Evolutionary conservation across 768 basidiomycete genomes (phyloP), one percentile per base, ranked within the genome.

Genomic region (Agrocybe pediades): DNA sequence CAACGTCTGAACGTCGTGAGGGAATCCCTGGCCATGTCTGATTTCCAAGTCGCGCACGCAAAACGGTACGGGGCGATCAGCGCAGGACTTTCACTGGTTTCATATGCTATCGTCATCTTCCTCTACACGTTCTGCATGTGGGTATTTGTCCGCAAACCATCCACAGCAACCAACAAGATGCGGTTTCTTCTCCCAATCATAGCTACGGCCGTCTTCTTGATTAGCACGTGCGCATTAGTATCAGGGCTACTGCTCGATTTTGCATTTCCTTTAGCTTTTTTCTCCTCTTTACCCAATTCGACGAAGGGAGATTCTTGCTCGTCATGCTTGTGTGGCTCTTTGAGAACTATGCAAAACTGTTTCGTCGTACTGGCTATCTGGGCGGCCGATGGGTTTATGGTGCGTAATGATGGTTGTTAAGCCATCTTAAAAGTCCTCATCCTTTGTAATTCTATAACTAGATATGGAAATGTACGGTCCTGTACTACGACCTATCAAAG

Each of bases 31-130:
- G 17, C 16, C 5, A 15, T 29, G 7, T 29, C 45, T 3, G 25
- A 29, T 9, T 6, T 29, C 17, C 23, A 46, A 16, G 23, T 29
- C 45, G 26, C 26, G 7, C 25, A 46, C 9, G 29, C 29, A 13
- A 19, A 46, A 25, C 9, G 29, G 8, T 25, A 29, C 25, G 2
- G 24, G 17, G 15, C 9, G 29, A 42, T 53, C 17, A 46, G 52
- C 19, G 40, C 45, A 11, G 27, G 27, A 21, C 21, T 48, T 27
- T 41, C 52, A 17, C 36, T 47, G 1, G 11, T 33, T 8, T 27
- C 42, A 20, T 55, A 49, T 16, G 21, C 21, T 2, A 7, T 55
- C 33, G 54, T 50, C 9, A 23, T 55, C 6, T 41, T 55, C n/a
- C 54, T 55, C 6, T 49, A 33, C 23, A 41, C 39, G 1, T 25